These are phyloP conservation scores for Tylopilus plumbeoviolaceoides DNA, from an alignment of 768 basidiomycete genomes.

Conservation along the genomic window DNA sequence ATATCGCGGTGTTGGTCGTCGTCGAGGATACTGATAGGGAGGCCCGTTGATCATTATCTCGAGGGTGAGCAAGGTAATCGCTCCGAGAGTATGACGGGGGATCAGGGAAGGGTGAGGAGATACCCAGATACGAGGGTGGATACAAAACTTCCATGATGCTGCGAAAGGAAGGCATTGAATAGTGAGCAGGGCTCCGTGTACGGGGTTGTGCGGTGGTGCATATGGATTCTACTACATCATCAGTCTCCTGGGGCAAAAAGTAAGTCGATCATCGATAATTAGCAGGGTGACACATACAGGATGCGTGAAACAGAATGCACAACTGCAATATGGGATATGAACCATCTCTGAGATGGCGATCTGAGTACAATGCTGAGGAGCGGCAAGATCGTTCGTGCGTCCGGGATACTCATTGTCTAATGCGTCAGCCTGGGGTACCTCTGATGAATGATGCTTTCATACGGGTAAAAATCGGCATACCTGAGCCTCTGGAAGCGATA, in stretches of 20 bases:
- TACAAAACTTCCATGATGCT: conserved; percentile 28
- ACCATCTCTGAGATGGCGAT: not conserved
- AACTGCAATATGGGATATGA: not conserved
- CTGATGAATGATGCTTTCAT: not conserved
- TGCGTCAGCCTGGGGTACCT: not conserved
- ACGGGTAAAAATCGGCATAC: not conserved
- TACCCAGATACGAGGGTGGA: conserved; percentile 17
- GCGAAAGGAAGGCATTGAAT: conserved; percentile 16
- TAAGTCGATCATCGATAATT: conserved; percentile 3
- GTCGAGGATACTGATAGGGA: not conserved
- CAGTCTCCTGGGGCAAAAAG: conserved; percentile 3
- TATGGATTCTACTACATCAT: not conserved
- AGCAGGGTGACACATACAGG: conserved; percentile 1
- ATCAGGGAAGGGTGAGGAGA: conserved; percentile 1
- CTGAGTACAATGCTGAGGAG: conserved; percentile 1
- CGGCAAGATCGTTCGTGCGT: not conserved
- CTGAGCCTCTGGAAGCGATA: not conserved
- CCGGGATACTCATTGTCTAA: not conserved
- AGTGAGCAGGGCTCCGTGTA: not conserved
- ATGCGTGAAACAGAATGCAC: not conserved
- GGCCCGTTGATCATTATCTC: not conserved
- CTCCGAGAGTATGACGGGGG: conserved; percentile 22
- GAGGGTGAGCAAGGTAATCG: not conserved
- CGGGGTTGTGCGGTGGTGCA: not conserved
- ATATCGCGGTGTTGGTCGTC: not conserved